Evolutionary conservation across 2,329 filamentous ascomycete species (phyloP), one percentile per base, ranked within the genome.

Genomic region (Cladophialophora bantiana): DNA sequence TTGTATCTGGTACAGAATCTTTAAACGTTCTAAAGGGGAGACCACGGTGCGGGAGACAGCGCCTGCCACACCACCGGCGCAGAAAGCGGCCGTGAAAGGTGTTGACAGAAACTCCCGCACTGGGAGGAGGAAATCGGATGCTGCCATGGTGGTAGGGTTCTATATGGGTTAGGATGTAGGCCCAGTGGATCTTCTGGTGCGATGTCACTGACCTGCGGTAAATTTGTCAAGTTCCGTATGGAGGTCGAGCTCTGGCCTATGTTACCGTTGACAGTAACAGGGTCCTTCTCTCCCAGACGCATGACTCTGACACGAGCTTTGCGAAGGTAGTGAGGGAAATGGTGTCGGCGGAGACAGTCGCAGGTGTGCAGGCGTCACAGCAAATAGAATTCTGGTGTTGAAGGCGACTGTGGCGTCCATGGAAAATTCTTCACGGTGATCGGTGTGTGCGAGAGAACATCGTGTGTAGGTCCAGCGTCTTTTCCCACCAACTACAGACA

Each of bases 11-110:
- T 97, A 93, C n/a, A 99, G 84, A 73, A 99, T 99, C 83, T 99
- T 98, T 66, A 99, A 85, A 70, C 95, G 89, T 80, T 99, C 95
- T 42, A 99, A 88, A 3, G 95, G 95, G 15, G 94, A 98, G 4
- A 99, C 95, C 56, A 98, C 94, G 31, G 95, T 99, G 76, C 95
- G 88, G 36, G 95, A 98, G n/a, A 99, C 94, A 52, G 95, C 95
- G 66, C 95, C 95, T 15, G 95, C 95, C 26, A 97, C 89, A 72
- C 95, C 95, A 68, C 95, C 95, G 35, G 93, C 95, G 75, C 96
- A 90, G 76, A 99, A 99, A 38, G 95, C 94, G 50, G 95, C 94
- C 38, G 93, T 82, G 45, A 97, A 89, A 3, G 94, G 94, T 70
- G 96, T 91, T 9, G 93, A 90, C 69, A 97, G 58, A 45, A 75